Percentiles rank a stretch among this genome's conserved stretches.
Evolutionary conservation across 2,329 filamentous ascomycete genomes (phyloP).

Genomic region (Dendrostoma leiphaemia): DNA sequence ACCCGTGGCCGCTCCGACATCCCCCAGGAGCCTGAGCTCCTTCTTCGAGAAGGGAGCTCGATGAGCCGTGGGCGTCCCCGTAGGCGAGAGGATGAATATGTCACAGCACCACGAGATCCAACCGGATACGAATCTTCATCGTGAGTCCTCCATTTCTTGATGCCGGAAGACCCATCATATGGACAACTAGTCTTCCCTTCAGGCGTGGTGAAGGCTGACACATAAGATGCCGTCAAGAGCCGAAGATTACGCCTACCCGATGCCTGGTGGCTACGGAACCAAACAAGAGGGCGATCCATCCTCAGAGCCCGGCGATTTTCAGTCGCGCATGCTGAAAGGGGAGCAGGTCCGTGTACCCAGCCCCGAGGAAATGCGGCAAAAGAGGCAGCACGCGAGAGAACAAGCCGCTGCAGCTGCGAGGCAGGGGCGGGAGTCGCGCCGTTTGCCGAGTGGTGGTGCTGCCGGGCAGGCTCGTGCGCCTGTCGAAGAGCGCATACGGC

Average conservation of each 20-base stretch:
- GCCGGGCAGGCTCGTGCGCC: background rate
- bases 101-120: background rate
- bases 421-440: background rate
- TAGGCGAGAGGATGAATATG: background rate
- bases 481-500: background rate
- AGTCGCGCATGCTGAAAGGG: background rate
- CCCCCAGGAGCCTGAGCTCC: background rate
- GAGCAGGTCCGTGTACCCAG: background rate
- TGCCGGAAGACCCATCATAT: background rate
- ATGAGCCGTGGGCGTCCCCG: background rate
- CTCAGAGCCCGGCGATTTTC: background rate
- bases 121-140: background rate
- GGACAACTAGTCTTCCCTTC: too few species aligned
- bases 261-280: too few species aligned
- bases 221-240: background rate
- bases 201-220: background rate
- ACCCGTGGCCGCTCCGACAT: background rate
- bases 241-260: background rate
- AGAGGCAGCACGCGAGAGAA: background rate
- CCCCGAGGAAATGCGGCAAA: background rate
- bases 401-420: background rate
- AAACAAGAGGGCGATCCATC: background rate
- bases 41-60: background rate
- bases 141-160: background rate
- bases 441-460: background rate